Conservation (phyloP, 1,284 basidiomycete species). For the Xerocomus nothofagi region DNA sequence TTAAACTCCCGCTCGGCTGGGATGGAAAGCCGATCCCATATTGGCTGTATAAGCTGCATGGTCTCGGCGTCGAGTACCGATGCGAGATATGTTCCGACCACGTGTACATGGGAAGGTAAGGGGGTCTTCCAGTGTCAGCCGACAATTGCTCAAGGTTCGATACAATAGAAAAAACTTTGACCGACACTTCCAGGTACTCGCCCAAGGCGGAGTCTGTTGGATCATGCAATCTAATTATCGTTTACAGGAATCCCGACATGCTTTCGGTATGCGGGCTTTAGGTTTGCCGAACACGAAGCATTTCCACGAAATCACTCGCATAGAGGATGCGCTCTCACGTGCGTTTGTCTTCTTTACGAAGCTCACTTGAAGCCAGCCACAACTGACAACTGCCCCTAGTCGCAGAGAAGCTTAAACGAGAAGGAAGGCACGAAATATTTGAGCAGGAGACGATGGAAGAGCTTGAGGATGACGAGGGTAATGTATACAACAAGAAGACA, state of each 20-base stretch:
- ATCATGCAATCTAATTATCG: slow-evolving; percentile 12
- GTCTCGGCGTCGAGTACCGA: slow-evolving; percentile 93
- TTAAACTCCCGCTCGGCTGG: slow-evolving; percentile 97
- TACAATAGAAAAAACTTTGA: slow-evolving; percentile 87
- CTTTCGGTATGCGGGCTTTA: slow-evolving; percentile 97
- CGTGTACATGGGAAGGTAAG: slow-evolving; percentile 90
- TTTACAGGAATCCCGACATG: slow-evolving; percentile 86
- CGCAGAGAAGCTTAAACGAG: slow-evolving; percentile 93
- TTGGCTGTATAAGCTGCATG: slow-evolving; percentile 98
- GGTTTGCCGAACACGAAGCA: slow-evolving; percentile 98
- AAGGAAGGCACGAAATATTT: slow-evolving; percentile 88
- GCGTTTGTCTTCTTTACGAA: slow-evolving; percentile 37
- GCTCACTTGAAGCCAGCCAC: slow-evolving; percentile 1
- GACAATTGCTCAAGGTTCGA: slow-evolving; percentile 13
- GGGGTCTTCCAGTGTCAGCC: slow-evolving; percentile 5
- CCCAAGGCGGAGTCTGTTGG: slow-evolving; percentile 12
- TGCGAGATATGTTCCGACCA: slow-evolving; percentile 98
- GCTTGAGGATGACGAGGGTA: slow-evolving; percentile 94
- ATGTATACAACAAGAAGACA: slow-evolving; percentile 90
- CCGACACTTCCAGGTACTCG: slow-evolving; percentile 77
- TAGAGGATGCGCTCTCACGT: slow-evolving; percentile 94
- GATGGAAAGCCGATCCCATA: slow-evolving; percentile 98
- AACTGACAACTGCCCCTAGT: slow-evolving; percentile 47
- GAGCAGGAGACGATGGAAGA: slow-evolving; percentile 95
- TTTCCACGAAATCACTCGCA: slow-evolving; percentile 97